Evolutionary conservation across 2,329 filamentous ascomycete species (phyloP).

Genomic region (Talaromyces sp.): DNA sequence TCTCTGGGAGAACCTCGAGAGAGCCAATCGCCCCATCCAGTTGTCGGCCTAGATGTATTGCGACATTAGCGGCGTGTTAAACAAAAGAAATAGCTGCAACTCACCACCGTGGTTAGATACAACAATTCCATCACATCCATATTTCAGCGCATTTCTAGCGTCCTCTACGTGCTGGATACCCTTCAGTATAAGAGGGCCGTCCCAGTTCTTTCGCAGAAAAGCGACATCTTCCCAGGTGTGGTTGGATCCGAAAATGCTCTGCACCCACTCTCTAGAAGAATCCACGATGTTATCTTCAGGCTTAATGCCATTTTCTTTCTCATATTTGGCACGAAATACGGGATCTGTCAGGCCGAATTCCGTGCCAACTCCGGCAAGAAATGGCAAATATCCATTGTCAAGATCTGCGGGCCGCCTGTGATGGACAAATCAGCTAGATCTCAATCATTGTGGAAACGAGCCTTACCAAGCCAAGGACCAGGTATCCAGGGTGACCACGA

Average conservation of each 20-base stretch:
- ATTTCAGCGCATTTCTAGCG: conserved; percentile 6
- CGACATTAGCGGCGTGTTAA: conserved; percentile 49
- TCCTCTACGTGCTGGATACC: conserved; percentile 11
- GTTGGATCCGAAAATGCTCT: conserved; percentile 44
- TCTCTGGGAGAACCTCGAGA: conserved; percentile 49
- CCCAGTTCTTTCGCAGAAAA: conserved; percentile 56
- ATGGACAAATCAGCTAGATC: neutral
- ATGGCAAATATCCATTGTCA: conserved; percentile 52
- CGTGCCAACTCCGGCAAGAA: conserved; percentile 55
- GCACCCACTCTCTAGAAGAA: conserved; percentile 52
- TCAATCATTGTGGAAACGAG: neutral
- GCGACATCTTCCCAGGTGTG: conserved; percentile 59
- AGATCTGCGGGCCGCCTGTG: conserved; percentile 57
- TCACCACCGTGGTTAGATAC: conserved; percentile 40
- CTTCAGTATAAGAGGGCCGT: conserved; percentile 35
- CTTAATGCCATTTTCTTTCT: conserved; percentile 41
- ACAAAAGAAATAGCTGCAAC: conserved; percentile 46
- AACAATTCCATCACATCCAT: conserved; percentile 21
- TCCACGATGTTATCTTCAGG: conserved; percentile 45
- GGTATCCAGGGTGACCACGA: conserved; percentile 23
- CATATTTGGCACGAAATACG: conserved; percentile 56
- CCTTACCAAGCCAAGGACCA: conserved; percentile 58
- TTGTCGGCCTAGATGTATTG: conserved; percentile 45
- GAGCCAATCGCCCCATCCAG: conserved; percentile 41
- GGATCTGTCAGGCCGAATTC: conserved; percentile 63